Conservation (phyloP, 169 alveolate species). For the Plasmodium reichenowi region DNA sequence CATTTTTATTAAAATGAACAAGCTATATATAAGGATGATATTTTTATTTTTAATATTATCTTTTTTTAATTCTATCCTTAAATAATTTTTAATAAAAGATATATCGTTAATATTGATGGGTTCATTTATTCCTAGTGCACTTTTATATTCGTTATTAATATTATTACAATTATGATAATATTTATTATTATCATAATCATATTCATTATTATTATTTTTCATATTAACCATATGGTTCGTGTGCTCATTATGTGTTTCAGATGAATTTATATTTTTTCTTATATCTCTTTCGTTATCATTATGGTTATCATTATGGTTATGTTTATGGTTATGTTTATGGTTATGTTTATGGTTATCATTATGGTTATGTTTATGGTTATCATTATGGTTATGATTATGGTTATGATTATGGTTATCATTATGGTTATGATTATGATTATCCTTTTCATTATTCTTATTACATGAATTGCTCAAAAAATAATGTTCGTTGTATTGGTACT, state of each 20-base stretch:
- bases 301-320: no score
- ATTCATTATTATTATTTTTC: no score
- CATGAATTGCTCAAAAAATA: background rate
- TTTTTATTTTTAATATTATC: slow-evolving; percentile 33
- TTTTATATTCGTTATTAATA: background rate
- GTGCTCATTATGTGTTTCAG: no score
- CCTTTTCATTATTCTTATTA: background rate
- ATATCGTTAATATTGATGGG: slow-evolving; percentile 18
- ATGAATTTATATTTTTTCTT: no score
- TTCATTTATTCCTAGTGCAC: no score
- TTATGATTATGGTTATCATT: background rate
- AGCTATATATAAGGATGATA: slow-evolving; percentile 46
- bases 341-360: no score
- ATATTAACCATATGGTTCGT: no score
- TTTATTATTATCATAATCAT: no score
- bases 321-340: no score
- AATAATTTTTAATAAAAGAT: slow-evolving; percentile 13
- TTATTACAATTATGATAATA: no score
- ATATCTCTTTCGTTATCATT: no score
- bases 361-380: background rate
- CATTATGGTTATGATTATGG: background rate
- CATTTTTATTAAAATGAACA: slow-evolving; percentile 41
- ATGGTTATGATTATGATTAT: background rate
- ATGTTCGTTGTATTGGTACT: slow-evolving; percentile 6
- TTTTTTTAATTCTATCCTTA: slow-evolving; percentile 38